These are phyloP conservation scores for Acmispon strigosus DNA, from an alignment of 306 rosid species.

Conservation along the genomic window DNA sequence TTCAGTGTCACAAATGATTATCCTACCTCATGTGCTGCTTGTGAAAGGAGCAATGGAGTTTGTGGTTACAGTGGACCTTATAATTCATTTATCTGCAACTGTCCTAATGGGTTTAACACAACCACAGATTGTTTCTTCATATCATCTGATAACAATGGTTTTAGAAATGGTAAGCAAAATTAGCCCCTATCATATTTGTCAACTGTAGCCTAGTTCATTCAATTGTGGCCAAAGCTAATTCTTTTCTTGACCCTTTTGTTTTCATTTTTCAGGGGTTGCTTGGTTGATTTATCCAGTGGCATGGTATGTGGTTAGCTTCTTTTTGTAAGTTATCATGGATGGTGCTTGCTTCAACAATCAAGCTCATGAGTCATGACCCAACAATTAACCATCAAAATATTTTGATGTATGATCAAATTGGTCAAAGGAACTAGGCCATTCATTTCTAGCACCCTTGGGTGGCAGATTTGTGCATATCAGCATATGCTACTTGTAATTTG, in stretches of 20 bases:
- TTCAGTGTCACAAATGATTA: conserved; percentile 63
- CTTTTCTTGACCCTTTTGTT: conserved; percentile 9
- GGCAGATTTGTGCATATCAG: conserved; percentile 5
- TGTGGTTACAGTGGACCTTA: conserved; percentile 48
- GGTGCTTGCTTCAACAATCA: background rate
- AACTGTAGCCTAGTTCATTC: background rate
- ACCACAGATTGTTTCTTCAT: conserved; percentile 59
- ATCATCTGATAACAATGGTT: conserved; percentile 32
- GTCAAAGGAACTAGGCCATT: conserved; percentile 13
- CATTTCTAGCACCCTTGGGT: background rate
- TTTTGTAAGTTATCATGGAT: conserved; percentile 19
- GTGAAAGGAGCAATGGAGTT: conserved; percentile 62
- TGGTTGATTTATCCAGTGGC: conserved; percentile 32
- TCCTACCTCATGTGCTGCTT: conserved; percentile 55
- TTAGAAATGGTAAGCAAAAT: conserved; percentile 41
- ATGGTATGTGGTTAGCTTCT: conserved; percentile 26
- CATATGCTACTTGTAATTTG: conserved; percentile 17
- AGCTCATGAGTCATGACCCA: background rate
- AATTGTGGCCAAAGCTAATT: background rate
- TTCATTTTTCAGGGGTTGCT: conserved; percentile 48
- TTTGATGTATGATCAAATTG: background rate
- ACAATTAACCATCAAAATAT: background rate
- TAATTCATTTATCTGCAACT: conserved; percentile 63
- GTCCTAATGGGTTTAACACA: conserved; percentile 67
- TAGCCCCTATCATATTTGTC: background rate